Evolutionary conservation across 1,284 basidiomycete genomes (phyloP).

Genomic region (Anthracocystis panici-leucophaei): DNA sequence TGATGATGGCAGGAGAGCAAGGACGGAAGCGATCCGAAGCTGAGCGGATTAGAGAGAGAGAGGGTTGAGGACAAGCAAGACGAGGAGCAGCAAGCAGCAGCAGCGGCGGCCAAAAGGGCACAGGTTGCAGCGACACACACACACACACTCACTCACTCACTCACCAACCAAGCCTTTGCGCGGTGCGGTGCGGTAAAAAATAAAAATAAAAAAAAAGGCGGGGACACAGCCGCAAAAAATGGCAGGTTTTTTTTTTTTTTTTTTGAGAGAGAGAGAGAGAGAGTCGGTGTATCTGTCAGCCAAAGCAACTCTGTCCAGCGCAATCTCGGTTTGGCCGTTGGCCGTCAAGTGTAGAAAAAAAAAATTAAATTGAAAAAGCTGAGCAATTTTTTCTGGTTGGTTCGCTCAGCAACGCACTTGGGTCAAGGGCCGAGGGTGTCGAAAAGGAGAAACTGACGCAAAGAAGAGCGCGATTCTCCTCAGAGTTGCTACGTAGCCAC

Average conservation of each 20-base stretch:
- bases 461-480: too few relatives aligned
- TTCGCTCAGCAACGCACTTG: not conserved
- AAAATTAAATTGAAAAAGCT: not conserved
- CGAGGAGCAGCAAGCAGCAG: not conserved
- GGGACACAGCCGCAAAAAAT: not conserved
- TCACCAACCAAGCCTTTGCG: too few relatives aligned
- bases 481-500: too few relatives aligned
- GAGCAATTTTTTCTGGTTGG: not conserved
- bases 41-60: not conserved
- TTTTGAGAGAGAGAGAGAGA: not conserved
- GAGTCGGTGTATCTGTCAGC: not conserved
- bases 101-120: not conserved
- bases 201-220: too few relatives aligned
- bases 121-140: too few relatives aligned
- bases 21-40: slow-evolving; percentile 2
- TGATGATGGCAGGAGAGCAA: not conserved
- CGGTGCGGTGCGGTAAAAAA: too few relatives aligned
- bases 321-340: slow-evolving; percentile 1
- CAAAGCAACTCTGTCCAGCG: not conserved
- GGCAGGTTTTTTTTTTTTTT: too few relatives aligned
- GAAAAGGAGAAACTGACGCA: slow-evolving; percentile 15
- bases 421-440: slow-evolving; percentile 24
- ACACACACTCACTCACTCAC: too few relatives aligned
- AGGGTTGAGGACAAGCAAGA: not conserved
- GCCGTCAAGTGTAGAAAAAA: not conserved